Base-by-base conservation (phyloP, 163 green algal species). In the Chlorella variabilis region DNA sequence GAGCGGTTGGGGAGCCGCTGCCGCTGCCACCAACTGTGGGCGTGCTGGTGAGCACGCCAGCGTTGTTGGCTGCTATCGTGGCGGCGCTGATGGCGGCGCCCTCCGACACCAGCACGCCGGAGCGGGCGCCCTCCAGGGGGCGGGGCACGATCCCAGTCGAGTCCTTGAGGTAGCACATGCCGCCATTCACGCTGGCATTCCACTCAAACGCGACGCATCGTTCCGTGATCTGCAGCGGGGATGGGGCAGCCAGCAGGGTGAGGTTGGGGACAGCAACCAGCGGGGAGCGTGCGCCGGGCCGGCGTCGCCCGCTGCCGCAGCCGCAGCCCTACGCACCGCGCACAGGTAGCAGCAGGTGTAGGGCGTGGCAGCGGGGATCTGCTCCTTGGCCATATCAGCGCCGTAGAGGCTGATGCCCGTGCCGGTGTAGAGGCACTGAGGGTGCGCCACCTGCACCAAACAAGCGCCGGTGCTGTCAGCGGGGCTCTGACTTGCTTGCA, bases 291-390 rank as follows among this genome's bases (percentile, higher is more conserved):
- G 45, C 45, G 15, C 45, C 15, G 11, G 45, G 11, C 15, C 11
- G 15, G 45, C 45, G 15, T 54, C 11, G 11, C 11, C 45, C 11
- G 11, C 11, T 54, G 11, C 15, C 11, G 45, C 11, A 54, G 11
- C 15, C 45, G 11, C 15, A 23, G 58, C 3, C 20, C 5, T 48
- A 3, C 62, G 4, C 20, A 70, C 66, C 23, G 66, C 38, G 39
- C 66, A 73, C 20, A 73, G 66, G 38, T 38, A 33, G 66, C 66
- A 73, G 39, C 66, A 73, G n/a, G 66, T 73, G 66, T 23, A 21
- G 38, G 66, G 36, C 2, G 38, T 36, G 23, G 66, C 66, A 9
- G 66, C 66, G 23, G 66, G 66, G 39, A 58, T 56, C 39, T 73
- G 66, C 66, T 73, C 66, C 7, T 54, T 31, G 21, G 39, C n/a